Percentiles rank a stretch among this genome's conserved stretches.
phyloP scores from a whole-genome alignment of 441 rosid species.

The Gossypium schwendimanii region DNA sequence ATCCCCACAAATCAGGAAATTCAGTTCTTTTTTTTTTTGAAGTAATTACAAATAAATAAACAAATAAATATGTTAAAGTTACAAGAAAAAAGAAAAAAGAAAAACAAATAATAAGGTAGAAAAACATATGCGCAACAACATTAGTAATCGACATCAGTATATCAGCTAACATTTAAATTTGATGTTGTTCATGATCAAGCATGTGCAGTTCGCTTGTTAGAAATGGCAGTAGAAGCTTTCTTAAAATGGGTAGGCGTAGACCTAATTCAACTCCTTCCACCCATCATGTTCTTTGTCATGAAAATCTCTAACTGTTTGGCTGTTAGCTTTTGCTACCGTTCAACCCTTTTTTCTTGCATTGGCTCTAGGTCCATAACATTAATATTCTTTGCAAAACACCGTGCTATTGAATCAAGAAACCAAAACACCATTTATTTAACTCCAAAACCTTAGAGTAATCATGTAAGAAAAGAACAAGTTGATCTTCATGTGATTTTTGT shows the following conservation, averaged over 20 bases:
- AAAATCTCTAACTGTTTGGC: not conserved
- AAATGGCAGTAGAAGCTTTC: not conserved
- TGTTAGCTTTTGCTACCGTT: not conserved
- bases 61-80: not conserved
- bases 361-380: not conserved
- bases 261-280: not conserved
- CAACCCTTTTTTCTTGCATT: not conserved
- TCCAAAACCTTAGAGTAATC: not conserved
- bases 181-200: not conserved
- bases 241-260: not conserved
- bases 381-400: not conserved
- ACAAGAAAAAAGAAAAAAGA: not conserved
- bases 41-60: not conserved
- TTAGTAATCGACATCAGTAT: too few relatives aligned
- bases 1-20: too few relatives aligned
- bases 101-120: too few relatives aligned
- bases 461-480: not conserved
- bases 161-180: not conserved
- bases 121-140: too few relatives aligned
- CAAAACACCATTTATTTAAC: not conserved
- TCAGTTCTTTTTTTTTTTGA: not conserved
- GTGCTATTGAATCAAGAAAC: not conserved
- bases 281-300: not conserved
- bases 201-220: not conserved
- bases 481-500: not conserved